Evolutionary conservation across 306 rosid genomes (phyloP).

Genomic region (Malus orientalis): DNA sequence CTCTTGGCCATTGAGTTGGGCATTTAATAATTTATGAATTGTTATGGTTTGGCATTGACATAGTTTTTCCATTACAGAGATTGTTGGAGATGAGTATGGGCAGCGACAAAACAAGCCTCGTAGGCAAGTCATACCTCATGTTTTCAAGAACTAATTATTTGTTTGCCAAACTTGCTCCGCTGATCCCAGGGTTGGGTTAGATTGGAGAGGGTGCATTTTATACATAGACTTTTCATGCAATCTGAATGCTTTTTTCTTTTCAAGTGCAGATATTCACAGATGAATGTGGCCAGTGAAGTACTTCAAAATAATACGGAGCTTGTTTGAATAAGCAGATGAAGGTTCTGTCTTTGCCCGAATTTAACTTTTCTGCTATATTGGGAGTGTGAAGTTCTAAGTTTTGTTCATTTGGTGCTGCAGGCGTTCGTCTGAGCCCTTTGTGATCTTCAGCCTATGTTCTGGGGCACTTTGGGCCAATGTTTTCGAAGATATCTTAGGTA

Average conservation of each 20-base stretch:
- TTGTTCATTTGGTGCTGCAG: conserved; percentile 44
- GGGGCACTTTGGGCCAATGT: conserved; percentile 83
- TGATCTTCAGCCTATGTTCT: conserved; percentile 63
- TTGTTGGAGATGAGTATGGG: conserved; percentile 67
- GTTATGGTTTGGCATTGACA: not conserved
- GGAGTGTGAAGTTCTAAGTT: conserved; percentile 25
- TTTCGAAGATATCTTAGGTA: conserved; percentile 64
- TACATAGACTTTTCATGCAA: not conserved
- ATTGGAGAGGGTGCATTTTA: not conserved
- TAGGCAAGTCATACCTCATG: conserved; percentile 43
- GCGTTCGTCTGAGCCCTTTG: conserved; percentile 74
- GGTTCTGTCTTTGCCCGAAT: conserved; percentile 30
- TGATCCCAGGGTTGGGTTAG: conserved; percentile 1
- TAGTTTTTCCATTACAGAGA: conserved; percentile 37
- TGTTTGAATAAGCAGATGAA: conserved; percentile 61
- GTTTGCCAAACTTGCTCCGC: not conserved
- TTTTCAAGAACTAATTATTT: not conserved
- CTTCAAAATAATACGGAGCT: conserved; percentile 41
- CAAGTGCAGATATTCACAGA: conserved; percentile 83
- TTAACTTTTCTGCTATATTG: conserved; percentile 12
- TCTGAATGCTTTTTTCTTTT: conserved; percentile 3
- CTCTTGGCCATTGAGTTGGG: not conserved
- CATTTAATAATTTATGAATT: not conserved
- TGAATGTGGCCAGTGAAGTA: conserved; percentile 83
- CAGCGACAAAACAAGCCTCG: conserved; percentile 90